Conservation (phyloP, 192 early-diverging fungal genomes). For the Gigaspora rosea region DNA sequence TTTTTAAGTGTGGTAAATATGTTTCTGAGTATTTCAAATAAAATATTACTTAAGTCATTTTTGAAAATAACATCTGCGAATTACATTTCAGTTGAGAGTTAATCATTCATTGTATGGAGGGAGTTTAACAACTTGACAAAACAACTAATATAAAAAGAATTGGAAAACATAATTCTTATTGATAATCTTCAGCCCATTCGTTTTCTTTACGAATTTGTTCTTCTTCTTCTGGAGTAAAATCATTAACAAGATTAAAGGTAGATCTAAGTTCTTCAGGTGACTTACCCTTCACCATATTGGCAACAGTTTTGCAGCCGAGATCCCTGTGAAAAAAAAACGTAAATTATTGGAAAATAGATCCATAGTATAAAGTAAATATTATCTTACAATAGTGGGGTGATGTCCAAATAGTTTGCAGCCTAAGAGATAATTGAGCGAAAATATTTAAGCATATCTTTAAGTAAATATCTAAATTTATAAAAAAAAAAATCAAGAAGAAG, state of each 20-base stretch:
- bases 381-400: constrained; percentile 59
- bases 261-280: constrained; percentile 82
- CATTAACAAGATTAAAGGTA: constrained; percentile 67
- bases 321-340: constrained; percentile 38
- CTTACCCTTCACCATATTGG: constrained; percentile 90
- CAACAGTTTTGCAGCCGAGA: constrained; percentile 80
- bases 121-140: too few relatives aligned
- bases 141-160: too few relatives aligned
- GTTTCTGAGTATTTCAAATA: too few relatives aligned
- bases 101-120: too few relatives aligned
- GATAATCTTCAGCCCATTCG: constrained; percentile 62
- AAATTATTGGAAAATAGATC: not conserved
- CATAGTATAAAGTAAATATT: not conserved
- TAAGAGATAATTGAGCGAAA: not conserved
- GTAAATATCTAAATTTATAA: too few relatives aligned
- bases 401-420: constrained; percentile 86
- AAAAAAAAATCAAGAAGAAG: not conserved
- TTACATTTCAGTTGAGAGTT: too few relatives aligned
- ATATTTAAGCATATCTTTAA: too few relatives aligned
- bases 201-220: constrained; percentile 63
- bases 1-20: too few relatives aligned
- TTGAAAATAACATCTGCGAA: too few relatives aligned
- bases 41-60: too few relatives aligned
- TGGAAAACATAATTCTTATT: not conserved
- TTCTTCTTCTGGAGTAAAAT: constrained; percentile 75